Evolutionary conservation across 1,284 basidiomycete species (phyloP).

Genomic region (Pseudozyma sp.): DNA sequence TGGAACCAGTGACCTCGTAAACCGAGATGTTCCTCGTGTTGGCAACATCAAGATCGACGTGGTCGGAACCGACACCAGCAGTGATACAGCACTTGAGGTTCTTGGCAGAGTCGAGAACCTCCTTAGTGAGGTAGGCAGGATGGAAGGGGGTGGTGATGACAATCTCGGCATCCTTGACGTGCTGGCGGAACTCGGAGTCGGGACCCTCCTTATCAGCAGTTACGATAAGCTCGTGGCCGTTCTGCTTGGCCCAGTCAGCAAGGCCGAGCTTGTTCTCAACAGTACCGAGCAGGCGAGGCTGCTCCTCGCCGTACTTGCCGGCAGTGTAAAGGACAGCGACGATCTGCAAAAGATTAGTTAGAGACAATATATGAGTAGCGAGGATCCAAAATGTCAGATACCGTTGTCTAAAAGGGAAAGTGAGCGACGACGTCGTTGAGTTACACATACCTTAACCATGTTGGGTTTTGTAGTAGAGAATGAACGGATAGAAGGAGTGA

Average conservation of each 20-base stretch:
- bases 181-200: conserved; percentile 85
- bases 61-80: conserved; percentile 91
- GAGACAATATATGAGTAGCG: neutral
- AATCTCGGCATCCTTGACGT: conserved; percentile 78
- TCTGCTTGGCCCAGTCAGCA: conserved; percentile 71
- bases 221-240: conserved; percentile 77
- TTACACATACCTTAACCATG: conserved; percentile 50
- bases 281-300: conserved; percentile 88
- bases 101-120: conserved; percentile 82
- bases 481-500: conserved; percentile 22
- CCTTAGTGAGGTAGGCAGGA: conserved; percentile 83
- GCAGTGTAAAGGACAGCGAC: conserved; percentile 78
- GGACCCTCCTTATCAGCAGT: conserved; percentile 87
- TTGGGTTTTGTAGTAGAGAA: conserved; percentile 48
- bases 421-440: neutral
- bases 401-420: neutral
- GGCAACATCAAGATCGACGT: conserved; percentile 86
- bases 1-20: conserved; percentile 77
- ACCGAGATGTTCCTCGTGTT: conserved; percentile 86
- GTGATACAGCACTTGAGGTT: conserved; percentile 93
- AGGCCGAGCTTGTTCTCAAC: conserved; percentile 79
- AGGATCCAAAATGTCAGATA: neutral
- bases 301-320: conserved; percentile 82
- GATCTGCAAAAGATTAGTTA: conserved; percentile 72
- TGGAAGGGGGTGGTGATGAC: conserved; percentile 86